Conservation (phyloP, 345 rosid genomes). For the Acer negundo region DNA sequence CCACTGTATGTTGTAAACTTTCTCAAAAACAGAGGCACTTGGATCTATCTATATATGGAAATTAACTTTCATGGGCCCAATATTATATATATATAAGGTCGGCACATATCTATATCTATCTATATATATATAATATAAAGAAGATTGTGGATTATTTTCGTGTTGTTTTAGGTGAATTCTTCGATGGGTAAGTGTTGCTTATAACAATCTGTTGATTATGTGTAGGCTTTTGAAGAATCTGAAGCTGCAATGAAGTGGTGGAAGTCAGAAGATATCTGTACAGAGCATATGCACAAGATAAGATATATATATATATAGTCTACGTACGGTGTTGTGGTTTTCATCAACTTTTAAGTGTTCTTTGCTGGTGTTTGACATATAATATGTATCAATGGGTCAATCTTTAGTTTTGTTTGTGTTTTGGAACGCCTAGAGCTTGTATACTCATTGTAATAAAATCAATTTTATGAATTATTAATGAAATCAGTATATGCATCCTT, state of each 20-base stretch:
- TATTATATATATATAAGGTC: neutral
- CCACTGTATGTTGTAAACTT: constrained; percentile 10
- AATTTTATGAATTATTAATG: too few relatives aligned
- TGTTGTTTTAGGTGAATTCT: too few relatives aligned
- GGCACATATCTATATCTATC: neutral
- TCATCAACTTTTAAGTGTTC: too few relatives aligned
- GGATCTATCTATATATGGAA: constrained; percentile 21
- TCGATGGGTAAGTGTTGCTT: neutral
- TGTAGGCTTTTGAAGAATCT: constrained; percentile 68
- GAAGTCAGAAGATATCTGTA: constrained; percentile 14
- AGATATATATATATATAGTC: neutral
- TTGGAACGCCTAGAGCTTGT: too few relatives aligned
- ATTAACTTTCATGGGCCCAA: neutral
- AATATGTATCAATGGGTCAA: too few relatives aligned
- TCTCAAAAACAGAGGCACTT: constrained; percentile 17
- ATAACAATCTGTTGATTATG: neutral
- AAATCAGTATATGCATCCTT: too few relatives aligned
- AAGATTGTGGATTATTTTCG: too few relatives aligned
- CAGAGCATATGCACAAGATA: constrained; percentile 6
- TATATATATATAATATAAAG: too few relatives aligned
- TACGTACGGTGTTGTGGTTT: neutral
- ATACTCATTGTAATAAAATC: too few relatives aligned
- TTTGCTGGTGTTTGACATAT: neutral
- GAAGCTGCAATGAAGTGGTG: constrained; percentile 42
- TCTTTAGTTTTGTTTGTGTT: neutral